Evolutionary conservation across 2,329 filamentous ascomycete genomes (phyloP).

Genomic region (Ophiostoma populinum): DNA sequence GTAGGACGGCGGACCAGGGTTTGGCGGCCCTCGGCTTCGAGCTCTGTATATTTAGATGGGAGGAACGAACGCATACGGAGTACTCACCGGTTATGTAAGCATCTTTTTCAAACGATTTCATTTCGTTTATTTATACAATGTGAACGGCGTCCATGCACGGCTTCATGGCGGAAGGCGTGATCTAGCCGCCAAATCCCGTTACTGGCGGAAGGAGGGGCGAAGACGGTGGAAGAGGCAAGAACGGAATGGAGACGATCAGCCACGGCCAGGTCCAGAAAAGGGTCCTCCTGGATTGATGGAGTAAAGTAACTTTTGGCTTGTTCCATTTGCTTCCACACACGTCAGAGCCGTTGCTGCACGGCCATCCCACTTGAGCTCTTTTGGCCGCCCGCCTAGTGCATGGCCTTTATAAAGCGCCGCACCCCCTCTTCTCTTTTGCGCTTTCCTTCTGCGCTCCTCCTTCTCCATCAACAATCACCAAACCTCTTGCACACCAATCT

Average conservation of each 20-base stretch:
- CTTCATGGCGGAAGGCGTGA: slow-evolving; percentile 10
- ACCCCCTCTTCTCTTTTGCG: neutral
- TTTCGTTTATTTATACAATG: no score
- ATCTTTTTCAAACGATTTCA: no score
- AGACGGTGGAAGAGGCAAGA: neutral
- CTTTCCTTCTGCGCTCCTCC: neutral
- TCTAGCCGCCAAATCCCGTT: slow-evolving; percentile 10
- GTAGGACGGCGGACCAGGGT: no score
- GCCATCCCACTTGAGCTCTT: slow-evolving; percentile 1
- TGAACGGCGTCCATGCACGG: no score
- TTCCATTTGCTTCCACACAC: neutral
- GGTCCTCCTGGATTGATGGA: neutral
- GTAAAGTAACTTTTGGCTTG: neutral
- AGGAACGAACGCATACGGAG: no score
- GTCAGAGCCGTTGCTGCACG: neutral
- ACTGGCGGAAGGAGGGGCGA: neutral
- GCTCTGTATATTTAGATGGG: no score
- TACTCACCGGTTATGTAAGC: no score
- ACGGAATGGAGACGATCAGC: no score
- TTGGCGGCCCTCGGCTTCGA: no score
- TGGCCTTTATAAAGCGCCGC: neutral
- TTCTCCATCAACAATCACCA: neutral
- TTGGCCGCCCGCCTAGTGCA: neutral
- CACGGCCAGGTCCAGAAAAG: no score
- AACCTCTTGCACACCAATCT: slow-evolving; percentile 5